Evolutionary conservation across 306 rosid genomes (phyloP).

Genomic region (Vigna mungo): DNA sequence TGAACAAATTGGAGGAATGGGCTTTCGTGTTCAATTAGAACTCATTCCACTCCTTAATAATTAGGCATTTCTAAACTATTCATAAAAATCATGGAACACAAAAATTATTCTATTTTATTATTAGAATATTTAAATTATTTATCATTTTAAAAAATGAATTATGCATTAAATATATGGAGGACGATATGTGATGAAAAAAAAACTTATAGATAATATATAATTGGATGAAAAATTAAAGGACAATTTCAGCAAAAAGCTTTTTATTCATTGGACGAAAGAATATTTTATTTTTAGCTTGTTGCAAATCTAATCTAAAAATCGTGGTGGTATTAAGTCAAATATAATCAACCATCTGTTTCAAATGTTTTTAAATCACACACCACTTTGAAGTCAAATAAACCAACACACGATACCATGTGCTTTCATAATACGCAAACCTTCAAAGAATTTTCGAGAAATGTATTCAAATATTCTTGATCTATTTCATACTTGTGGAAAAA

Average conservation of each 20-base stretch:
- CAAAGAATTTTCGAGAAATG: too few relatives aligned
- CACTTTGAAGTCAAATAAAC: conserved; percentile 3
- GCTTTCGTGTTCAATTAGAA: conserved; percentile 2
- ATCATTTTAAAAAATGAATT: too few relatives aligned
- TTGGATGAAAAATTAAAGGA: neutral
- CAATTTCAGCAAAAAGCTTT: neutral
- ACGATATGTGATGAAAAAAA: neutral
- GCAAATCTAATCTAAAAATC: neutral
- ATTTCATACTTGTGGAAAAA: too few relatives aligned
- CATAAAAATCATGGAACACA: neutral
- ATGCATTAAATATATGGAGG: neutral
- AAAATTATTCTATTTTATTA: neutral
- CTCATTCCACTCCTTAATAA: neutral
- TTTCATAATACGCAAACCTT: neutral
- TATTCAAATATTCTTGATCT: too few relatives aligned
- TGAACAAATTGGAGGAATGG: neutral
- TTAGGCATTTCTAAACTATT: neutral
- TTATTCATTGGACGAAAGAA: neutral
- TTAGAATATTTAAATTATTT: too few relatives aligned
- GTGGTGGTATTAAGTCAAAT: neutral
- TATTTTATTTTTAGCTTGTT: neutral
- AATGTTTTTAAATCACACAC: neutral
- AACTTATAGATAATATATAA: neutral
- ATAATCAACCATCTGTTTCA: neutral
- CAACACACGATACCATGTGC: neutral